Conservation (phyloP, 148 eudicot species). For the Amaranthus palmeri region DNA sequence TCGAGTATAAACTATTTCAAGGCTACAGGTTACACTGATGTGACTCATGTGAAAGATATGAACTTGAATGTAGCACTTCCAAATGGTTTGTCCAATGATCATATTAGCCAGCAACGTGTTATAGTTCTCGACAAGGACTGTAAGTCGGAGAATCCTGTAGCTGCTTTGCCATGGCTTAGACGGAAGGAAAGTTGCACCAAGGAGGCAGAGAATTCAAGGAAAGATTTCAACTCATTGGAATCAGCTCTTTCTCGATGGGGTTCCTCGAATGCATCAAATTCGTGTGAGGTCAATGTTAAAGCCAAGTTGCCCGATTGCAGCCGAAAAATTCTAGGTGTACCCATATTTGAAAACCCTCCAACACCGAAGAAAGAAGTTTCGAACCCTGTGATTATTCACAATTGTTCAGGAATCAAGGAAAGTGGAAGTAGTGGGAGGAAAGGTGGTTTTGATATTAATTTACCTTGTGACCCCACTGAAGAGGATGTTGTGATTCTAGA, state of each 20-base stretch:
- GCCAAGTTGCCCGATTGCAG: slow-evolving; percentile 23
- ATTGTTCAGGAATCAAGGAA: slow-evolving; percentile 27
- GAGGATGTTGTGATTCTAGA: slow-evolving; percentile 30
- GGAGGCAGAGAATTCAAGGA: slow-evolving; percentile 27
- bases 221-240: slow-evolving; percentile 22
- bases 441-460: slow-evolving; percentile 46
- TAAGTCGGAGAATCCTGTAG: slow-evolving; percentile 29
- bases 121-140: slow-evolving; percentile 26
- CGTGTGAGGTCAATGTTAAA: slow-evolving; percentile 19
- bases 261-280: no score
- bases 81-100: slow-evolving; percentile 32
- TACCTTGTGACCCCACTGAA: slow-evolving; percentile 35
- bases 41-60: slow-evolving; percentile 40
- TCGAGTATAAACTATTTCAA: slow-evolving; percentile 29
- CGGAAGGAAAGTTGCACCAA: slow-evolving; percentile 27
- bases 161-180: slow-evolving; percentile 68
- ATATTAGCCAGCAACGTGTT: slow-evolving; percentile 21
- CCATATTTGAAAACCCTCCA: slow-evolving; percentile 41
- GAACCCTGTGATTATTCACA: slow-evolving; percentile 25
- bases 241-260: neutral
- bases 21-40: slow-evolving; percentile 24
- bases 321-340: slow-evolving; percentile 55
- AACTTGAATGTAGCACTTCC: slow-evolving; percentile 49
- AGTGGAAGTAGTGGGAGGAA: slow-evolving; percentile 31
- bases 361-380: slow-evolving; percentile 32